phyloP scores from a whole-genome alignment of 2,329 filamentous ascomycete species.

The Xylaria digitata region DNA sequence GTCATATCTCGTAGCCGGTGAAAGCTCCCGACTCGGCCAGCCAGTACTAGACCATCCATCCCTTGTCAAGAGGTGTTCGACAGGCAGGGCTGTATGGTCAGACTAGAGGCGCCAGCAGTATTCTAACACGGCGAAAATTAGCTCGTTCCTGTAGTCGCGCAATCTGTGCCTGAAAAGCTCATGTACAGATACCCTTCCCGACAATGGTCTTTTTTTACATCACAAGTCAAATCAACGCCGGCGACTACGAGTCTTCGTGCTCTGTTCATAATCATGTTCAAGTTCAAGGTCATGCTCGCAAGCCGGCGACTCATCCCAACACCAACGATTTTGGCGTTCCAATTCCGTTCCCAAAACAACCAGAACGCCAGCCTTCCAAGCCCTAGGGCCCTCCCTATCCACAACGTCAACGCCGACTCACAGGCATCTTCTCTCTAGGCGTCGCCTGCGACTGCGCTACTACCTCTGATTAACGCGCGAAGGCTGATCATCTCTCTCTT shows the following conservation, averaged over 20 bases:
- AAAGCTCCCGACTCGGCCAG: constrained; percentile 2
- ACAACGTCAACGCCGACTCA: constrained; percentile 31
- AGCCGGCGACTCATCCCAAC: constrained; percentile 20
- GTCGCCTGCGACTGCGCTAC: constrained; percentile 39
- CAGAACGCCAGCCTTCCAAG: constrained; percentile 39
- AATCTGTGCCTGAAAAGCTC: constrained; percentile 1
- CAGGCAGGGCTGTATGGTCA: background rate
- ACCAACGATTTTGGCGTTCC: constrained; percentile 38
- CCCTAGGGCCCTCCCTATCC: constrained; percentile 25
- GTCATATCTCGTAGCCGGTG: constrained; percentile 31
- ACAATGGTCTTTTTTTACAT: constrained; percentile 16
- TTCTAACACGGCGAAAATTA: constrained; percentile 8
- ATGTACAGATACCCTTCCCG: constrained; percentile 20
- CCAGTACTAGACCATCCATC: constrained; percentile 12
- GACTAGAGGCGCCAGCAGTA: background rate
- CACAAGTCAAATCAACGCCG: constrained; percentile 14
- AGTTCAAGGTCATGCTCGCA: constrained; percentile 22
- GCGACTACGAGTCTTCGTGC: constrained; percentile 2
- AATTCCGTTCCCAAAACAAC: constrained; percentile 39
- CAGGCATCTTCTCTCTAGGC: constrained; percentile 46
- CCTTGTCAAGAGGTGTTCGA: constrained; percentile 20
- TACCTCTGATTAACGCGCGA: constrained; percentile 64
- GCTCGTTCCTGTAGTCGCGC: background rate
- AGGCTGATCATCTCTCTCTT: constrained; percentile 84
- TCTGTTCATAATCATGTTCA: constrained; percentile 17